Conservation (phyloP, 306 rosid species). For the Amphicarpaea edgeworthii region DNA sequence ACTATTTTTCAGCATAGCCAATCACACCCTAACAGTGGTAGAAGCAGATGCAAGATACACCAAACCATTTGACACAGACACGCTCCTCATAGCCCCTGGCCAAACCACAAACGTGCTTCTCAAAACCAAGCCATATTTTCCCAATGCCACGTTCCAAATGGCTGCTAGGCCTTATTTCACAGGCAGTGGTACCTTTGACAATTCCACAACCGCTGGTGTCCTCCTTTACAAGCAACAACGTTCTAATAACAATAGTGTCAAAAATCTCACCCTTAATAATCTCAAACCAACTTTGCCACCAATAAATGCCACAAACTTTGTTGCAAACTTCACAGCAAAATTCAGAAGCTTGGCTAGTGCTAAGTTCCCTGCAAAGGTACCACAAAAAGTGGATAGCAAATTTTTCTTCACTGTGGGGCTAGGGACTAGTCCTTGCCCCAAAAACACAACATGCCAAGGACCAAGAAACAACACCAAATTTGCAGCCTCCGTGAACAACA, state of each 20-base stretch:
- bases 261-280: conserved; percentile 52
- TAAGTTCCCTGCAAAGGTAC: conserved; percentile 73
- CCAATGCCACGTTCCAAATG: conserved; percentile 74
- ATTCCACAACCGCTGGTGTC: conserved; percentile 72
- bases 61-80: conserved; percentile 69
- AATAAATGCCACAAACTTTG: conserved; percentile 72
- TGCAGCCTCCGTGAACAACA: conserved; percentile 70
- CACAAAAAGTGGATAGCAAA: conserved; percentile 59
- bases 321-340: conserved; percentile 55
- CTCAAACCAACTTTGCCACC: conserved; percentile 68
- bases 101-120: conserved; percentile 80
- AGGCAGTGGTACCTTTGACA: conserved; percentile 71
- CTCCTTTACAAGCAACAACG: conserved; percentile 61
- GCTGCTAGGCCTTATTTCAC: conserved; percentile 68
- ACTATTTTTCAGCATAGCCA: conserved; percentile 79
- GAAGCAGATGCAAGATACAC: conserved; percentile 78
- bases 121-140: conserved; percentile 58
- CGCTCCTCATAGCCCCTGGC: conserved; percentile 68
- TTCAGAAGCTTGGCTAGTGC: conserved; percentile 62
- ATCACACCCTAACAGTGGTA: conserved; percentile 73
- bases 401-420: conserved; percentile 80
- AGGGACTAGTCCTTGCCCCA: conserved; percentile 75
- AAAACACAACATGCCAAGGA: conserved; percentile 83
- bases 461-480: conserved; percentile 75
- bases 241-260: not conserved